A percentile compares a stretch with the other conserved stretches of the same genome.
phyloP scores from a whole-genome alignment of 1,139 yeast genomes.

The Sugiyamaella neomexicana region DNA sequence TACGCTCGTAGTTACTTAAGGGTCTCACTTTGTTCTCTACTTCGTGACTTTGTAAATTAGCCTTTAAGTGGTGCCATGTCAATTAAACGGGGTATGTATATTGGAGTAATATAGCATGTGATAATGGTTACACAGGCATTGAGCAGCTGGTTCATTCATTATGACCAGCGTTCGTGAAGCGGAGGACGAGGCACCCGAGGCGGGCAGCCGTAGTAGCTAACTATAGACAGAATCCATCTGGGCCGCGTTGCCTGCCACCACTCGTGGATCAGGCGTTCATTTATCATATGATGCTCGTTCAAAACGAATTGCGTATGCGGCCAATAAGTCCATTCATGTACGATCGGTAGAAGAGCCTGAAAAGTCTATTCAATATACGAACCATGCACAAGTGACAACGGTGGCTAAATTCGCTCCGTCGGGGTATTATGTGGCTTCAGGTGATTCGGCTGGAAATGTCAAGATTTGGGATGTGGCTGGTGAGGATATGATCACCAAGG shows the following conservation, averaged over 20 bases:
- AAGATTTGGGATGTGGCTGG: slow-evolving; percentile 80
- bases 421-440: slow-evolving; percentile 88
- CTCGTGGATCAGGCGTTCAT: slow-evolving; percentile 67
- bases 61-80: slow-evolving; percentile 2
- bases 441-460: slow-evolving; percentile 84
- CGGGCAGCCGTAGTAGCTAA: not conserved
- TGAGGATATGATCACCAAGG: slow-evolving; percentile 65
- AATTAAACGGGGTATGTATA: slow-evolving; percentile 11
- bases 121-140: no score
- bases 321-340: slow-evolving; percentile 77
- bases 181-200: no score
- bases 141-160: no score
- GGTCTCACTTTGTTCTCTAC: no score
- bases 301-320: slow-evolving; percentile 72
- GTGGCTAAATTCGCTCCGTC: slow-evolving; percentile 87
- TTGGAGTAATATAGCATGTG: not conserved
- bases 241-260: slow-evolving; percentile 80
- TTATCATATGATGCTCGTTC: slow-evolving; percentile 69
- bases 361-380: slow-evolving; percentile 60
- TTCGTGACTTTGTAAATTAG: no score
- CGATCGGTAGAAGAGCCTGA: slow-evolving; percentile 61
- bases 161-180: no score
- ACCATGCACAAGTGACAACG: slow-evolving; percentile 69
- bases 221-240: slow-evolving; percentile 34
- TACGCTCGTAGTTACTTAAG: not conserved